Evolutionary conservation across 2,329 filamentous ascomycete species (phyloP), one percentile per base, ranked within the genome.

Genomic region (Penicillium sp.): DNA sequence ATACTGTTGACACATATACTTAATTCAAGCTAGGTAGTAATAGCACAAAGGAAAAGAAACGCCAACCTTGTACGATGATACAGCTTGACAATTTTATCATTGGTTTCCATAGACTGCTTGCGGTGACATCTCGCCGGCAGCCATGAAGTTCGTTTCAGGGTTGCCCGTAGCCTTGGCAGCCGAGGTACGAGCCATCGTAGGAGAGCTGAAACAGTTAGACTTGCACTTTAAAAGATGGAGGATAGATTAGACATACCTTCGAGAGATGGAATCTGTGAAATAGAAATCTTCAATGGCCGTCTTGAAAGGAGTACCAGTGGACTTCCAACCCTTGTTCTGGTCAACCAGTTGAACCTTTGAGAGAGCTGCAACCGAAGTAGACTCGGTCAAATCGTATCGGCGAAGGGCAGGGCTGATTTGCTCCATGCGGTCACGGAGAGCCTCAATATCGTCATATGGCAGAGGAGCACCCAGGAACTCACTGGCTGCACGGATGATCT

Each of bases 131-230:
- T 79, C 77, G 57, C 88, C 89, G 21, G 87, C 80, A 54, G 88
- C 88, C 86, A 91, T 88, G 64, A 90, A 84, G 76, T 91, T 90
- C 55, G 85, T 91, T 73, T 89, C 81, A 57, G 88, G 83, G 76
- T 91, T 89, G 60, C 87, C 86, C 9, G 85, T 86, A 58, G 88
- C 89, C 83, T 97, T 97, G 64, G 92, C 89, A 53, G 90, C 93
- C 50, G 91, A 96, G 82, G 91, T 97, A 71, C 94, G 89, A 59
- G 94, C 94, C 94, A 99, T 99, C 58, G 94, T 99, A 52, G 94
- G 92, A 61, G 92, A 97, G 80, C 92, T 96, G 30, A 35, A 9
- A 14, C 4, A 35, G 30, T 16, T 16, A 35, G n/a, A n/a, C n/a
- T 35, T 26, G 48, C 7, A 18, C 11, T 6, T 33, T 23, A 20